Evolutionary conservation across 2,329 filamentous ascomycete species (phyloP).

Genomic region (Neodidymelliopsis sp.): DNA sequence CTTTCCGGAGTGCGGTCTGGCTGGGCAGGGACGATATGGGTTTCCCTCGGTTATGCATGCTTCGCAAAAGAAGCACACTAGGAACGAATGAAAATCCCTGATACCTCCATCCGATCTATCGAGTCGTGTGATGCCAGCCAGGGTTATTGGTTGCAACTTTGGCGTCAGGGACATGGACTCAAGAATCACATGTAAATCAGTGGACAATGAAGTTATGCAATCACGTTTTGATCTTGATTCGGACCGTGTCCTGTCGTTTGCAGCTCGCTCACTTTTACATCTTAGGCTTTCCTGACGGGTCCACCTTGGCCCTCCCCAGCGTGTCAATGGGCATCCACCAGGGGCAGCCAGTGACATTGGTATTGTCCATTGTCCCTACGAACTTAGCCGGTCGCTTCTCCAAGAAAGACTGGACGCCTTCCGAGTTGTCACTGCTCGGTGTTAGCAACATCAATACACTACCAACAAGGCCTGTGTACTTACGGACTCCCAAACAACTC

Average conservation of each 20-base stretch:
- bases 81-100: slow-evolving; percentile 54
- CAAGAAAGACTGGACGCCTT: slow-evolving; percentile 73
- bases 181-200: slow-evolving; percentile 25
- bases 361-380: slow-evolving; percentile 65
- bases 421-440: slow-evolving; percentile 64
- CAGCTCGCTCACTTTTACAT: slow-evolving; percentile 26
- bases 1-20: slow-evolving; percentile 50
- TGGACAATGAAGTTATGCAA: slow-evolving; percentile 26
- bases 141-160: slow-evolving; percentile 23
- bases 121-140: slow-evolving; percentile 32
- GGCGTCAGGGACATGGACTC: slow-evolving; percentile 23
- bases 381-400: slow-evolving; percentile 72
- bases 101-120: slow-evolving; percentile 40
- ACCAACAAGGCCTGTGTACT: slow-evolving; percentile 34
- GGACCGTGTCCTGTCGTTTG: background rate
- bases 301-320: slow-evolving; percentile 48
- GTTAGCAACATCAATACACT: slow-evolving; percentile 8
- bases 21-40: slow-evolving; percentile 49
- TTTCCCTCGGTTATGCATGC: slow-evolving; percentile 52
- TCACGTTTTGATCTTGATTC: slow-evolving; percentile 6
- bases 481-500: slow-evolving; percentile 63
- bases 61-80: slow-evolving; percentile 53
- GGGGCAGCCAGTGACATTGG: slow-evolving; percentile 67
- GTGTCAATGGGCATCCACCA: slow-evolving; percentile 71
- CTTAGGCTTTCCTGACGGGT: slow-evolving; percentile 38